A percentile compares a stretch with the other conserved stretches of the same genome.
phyloP scores from a whole-genome alignment of 2,329 filamentous ascomycete species.

The Aspergillus puulaauensis region DNA sequence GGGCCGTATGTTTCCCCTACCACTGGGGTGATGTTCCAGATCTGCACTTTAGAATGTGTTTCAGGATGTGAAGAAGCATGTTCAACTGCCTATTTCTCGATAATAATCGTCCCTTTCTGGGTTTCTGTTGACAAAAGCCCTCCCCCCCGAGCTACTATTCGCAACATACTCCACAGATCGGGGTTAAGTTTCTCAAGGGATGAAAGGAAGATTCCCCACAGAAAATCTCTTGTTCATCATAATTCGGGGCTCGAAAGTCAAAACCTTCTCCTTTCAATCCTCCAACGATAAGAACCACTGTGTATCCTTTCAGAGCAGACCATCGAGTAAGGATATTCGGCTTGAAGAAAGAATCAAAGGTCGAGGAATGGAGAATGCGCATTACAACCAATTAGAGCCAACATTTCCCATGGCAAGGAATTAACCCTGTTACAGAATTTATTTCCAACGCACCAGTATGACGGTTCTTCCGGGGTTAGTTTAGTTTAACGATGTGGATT shows the following conservation, averaged over 20 bases:
- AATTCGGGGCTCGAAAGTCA: background rate
- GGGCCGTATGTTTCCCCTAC: background rate
- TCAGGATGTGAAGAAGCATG: conserved; percentile 8
- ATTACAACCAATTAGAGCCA: background rate
- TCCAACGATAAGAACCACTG: background rate
- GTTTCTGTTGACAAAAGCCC: background rate
- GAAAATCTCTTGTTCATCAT: conserved; percentile 12
- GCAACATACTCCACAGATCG: background rate
- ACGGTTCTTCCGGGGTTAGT: conserved; percentile 23
- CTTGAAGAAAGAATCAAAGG: background rate
- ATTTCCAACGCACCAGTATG: conserved; percentile 21
- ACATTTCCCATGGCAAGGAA: background rate
- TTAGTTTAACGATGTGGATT: conserved; percentile 25
- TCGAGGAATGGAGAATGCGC: background rate
- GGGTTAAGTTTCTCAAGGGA: conserved; percentile 1
- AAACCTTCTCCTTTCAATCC: background rate
- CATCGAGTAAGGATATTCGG: background rate
- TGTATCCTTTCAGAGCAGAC: background rate
- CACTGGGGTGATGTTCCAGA: conserved; percentile 14
- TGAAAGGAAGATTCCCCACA: conserved; percentile 13
- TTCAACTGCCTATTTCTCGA: background rate
- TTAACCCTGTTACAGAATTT: conserved; percentile 16
- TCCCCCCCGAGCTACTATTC: background rate
- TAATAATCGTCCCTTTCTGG: background rate
- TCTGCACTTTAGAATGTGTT: conserved; percentile 4